Base-by-base conservation (phyloP, 2,329 filamentous ascomycete genomes). In the Stagonosporopsis chrysanthemi region DNA sequence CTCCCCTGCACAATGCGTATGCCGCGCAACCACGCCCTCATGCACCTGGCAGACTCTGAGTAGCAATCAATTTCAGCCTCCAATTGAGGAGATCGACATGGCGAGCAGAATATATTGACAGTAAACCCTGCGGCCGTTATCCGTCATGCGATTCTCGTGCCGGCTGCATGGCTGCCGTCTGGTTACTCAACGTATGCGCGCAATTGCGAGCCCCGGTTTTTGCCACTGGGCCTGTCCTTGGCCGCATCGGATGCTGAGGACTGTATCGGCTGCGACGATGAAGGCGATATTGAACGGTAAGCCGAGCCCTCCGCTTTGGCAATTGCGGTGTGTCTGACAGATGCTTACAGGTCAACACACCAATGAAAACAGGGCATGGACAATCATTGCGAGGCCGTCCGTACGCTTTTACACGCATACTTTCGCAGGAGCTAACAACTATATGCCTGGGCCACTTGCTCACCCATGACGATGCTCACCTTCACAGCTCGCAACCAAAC, bases 91-190 rank as follows among this genome's bases (percentile, higher is more conserved):
- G 41, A 33, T 46, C 47, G 46, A 28, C 43, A 28, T 23, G 48
- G 48, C 36, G 39, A 52, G 35, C 35, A 48, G 40, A 44, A 33
- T 35, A 50, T 24, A 45, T 41, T 50, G 45, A 35, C 40, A 17
- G 44, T 38, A 41, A 31, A 28, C 28, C 54, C 36, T 46, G 47
- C 53, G 22, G n/a, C 53, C 54, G 54, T 57, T 57, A 41, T 46
- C 35, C 33, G 52, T 56, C 52, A 56, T 29, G 33, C 39, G 29
- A 36, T 49, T 43, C 36, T 56, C 41, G 53, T 29, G 28, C 24
- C 48, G 23, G 48, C 52, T 57, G 39, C 42, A 56, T 41, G 41
- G 23, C 41, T 38, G 35, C 43, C 44, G 54, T 22, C 33, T n/a
- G 42, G 48, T 57, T 43, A 15, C 47, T 43, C 43, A 9, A 48